Evolutionary conservation across 2,329 filamentous ascomycete genomes (phyloP).

Genomic region (Talaromyces sp.): DNA sequence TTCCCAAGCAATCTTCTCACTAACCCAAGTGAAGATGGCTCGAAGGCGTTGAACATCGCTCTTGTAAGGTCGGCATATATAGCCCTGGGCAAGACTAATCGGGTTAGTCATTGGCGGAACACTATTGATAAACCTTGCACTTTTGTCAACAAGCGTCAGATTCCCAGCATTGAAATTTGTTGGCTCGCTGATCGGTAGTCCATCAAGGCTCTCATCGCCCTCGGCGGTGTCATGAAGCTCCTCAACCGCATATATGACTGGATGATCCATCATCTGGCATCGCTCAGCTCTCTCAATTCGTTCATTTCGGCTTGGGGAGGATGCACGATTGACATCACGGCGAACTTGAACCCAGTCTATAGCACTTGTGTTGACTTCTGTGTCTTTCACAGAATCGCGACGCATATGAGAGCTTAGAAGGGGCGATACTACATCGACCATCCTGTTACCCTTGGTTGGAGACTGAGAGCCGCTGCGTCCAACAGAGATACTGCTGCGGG

Average conservation of each 20-base stretch:
- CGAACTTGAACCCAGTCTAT: slow-evolving; percentile 97
- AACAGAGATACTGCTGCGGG: slow-evolving; percentile 78
- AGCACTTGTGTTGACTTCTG: slow-evolving; percentile 61
- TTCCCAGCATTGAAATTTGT: slow-evolving; percentile 81
- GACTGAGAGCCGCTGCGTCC: slow-evolving; percentile 52
- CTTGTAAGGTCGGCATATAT: slow-evolving; percentile 89
- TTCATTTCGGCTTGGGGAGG: slow-evolving; percentile 88
- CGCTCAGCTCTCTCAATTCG: slow-evolving; percentile 80
- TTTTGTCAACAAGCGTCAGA: slow-evolving; percentile 89
- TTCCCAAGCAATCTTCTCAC: slow-evolving; percentile 94
- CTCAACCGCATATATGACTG: slow-evolving; percentile 85
- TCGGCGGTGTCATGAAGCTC: slow-evolving; percentile 82
- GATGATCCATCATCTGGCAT: slow-evolving; percentile 92
- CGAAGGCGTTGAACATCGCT: slow-evolving; percentile 91
- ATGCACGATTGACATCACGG: slow-evolving; percentile 92
- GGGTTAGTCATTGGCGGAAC: slow-evolving; percentile 82
- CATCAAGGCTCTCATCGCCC: slow-evolving; percentile 87
- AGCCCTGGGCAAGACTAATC: slow-evolving; percentile 80
- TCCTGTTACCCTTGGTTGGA: slow-evolving; percentile 51
- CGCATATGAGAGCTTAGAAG: slow-evolving; percentile 34
- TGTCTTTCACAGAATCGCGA: slow-evolving; percentile 65
- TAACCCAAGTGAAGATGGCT: slow-evolving; percentile 96
- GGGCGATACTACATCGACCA: slow-evolving; percentile 50
- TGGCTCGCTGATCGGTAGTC: slow-evolving; percentile 77
- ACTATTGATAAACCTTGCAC: slow-evolving; percentile 83